Base-by-base conservation (phyloP, 2,329 filamentous ascomycete species). In the Tolypocladium inflatum region DNA sequence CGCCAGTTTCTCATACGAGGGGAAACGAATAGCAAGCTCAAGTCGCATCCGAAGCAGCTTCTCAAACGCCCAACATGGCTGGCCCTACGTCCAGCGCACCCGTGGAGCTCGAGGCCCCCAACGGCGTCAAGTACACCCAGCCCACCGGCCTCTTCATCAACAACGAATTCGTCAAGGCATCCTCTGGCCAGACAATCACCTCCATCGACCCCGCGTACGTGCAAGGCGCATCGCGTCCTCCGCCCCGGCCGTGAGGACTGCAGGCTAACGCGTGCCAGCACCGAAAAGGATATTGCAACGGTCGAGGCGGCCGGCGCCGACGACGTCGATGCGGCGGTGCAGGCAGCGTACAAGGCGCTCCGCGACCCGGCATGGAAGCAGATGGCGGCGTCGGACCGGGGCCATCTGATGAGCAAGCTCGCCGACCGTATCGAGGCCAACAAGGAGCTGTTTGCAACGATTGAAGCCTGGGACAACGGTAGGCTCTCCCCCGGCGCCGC, bases 381-480 rank as follows among this genome's bases (percentile, higher is more conserved):
- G 55, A 77, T 93, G 38, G 71, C 84, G 17, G 79, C 77, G 5
- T 83, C 84, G 9, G 85, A 88, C 37, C 84, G 90, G 37, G 89
- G 88, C 43, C 79, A 78, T 38, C 70, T 93, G 56, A 81, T 94
- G 78, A 80, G 79, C 69, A 89, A 86, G 68, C 81, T 94, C 15
- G 85, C 87, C 15, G 81, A 88, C 55, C 76, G 94, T 33, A 76
- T 91, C 30, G 85, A 89, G 61, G 70, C 85, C 67, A 78, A 93
- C 67, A 78, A 77, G 38, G 76, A 77, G 42, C 56, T 65, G 0
- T 66, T 80, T 5, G 76, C 77, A 5, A 78, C 77, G 1, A 70
- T 80, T 9, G 90, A 95, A 73, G 89, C 90, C 0, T 93, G 89
- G 89, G 90, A 94, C 67, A 92, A 91, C 64, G 90, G 88, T 69